Percentiles rank a stretch among this genome's conserved stretches.
phyloP scores from a whole-genome alignment of 768 basidiomycete genomes.

The Megacollybia marginata region DNA sequence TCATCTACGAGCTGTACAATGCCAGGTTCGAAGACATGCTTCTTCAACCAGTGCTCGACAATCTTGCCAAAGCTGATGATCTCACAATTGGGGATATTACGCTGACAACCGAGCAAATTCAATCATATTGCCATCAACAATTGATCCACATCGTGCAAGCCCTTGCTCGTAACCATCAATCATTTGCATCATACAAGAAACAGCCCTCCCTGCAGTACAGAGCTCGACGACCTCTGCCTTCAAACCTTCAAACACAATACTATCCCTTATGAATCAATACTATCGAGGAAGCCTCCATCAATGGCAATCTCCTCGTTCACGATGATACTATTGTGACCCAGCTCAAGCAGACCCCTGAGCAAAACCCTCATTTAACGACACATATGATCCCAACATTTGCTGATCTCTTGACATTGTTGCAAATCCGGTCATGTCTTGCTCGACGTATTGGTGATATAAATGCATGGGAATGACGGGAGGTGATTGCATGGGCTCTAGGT shows the following conservation, averaged over 20 bases:
- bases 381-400: background rate
- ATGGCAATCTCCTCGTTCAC: slow-evolving; percentile 3
- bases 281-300: slow-evolving; percentile 6
- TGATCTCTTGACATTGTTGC: background rate
- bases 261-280: slow-evolving; percentile 2
- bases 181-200: background rate
- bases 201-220: background rate
- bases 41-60: too few species aligned
- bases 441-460: background rate
- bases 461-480: slow-evolving; percentile 3
- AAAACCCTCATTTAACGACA: background rate
- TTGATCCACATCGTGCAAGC: background rate
- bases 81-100: background rate
- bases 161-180: background rate
- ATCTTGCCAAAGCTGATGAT: too few species aligned
- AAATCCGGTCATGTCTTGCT: background rate
- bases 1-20: slow-evolving; percentile 10
- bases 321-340: slow-evolving; percentile 5
- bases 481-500: slow-evolving; percentile 7
- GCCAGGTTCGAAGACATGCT: background rate
- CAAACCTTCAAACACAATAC: background rate
- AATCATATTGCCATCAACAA: background rate
- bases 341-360: background rate
- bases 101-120: background rate
- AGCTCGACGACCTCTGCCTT: background rate